phyloP scores from a whole-genome alignment of 331 rosid species.

The Acacia concinna region DNA sequence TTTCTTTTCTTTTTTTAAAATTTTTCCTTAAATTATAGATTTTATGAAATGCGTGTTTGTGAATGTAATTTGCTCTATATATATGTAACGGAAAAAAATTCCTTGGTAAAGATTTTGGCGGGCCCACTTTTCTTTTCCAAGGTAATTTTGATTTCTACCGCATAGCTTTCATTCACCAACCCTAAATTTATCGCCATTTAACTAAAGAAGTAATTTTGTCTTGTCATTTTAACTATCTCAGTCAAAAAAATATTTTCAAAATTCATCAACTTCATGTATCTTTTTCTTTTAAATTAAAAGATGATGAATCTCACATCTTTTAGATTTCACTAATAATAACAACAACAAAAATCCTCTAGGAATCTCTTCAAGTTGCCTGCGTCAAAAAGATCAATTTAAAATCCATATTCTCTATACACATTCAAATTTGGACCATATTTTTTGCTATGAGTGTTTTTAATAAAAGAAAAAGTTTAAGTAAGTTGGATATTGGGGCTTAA shows the following conservation, averaged over 20 bases:
- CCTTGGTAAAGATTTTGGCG: constrained; percentile 13
- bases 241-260: neutral
- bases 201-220: neutral
- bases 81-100: neutral
- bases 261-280: neutral
- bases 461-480: too few species aligned
- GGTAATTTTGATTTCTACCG: constrained; percentile 20
- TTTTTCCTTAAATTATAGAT: too few species aligned
- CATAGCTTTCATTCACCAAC: neutral
- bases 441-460: too few species aligned
- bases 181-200: neutral
- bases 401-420: neutral
- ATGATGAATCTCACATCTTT: neutral
- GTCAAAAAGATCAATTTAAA: neutral
- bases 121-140: constrained; percentile 31
- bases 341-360: neutral
- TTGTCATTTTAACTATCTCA: neutral
- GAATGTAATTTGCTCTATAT: neutral
- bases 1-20: too few species aligned
- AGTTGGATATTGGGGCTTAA: too few species aligned
- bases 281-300: neutral
- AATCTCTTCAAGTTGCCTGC: neutral
- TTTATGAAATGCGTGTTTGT: neutral
- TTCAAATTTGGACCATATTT: too few species aligned
- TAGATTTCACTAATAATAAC: neutral